These are phyloP conservation scores for Hypoxylon perforatum DNA, from an alignment of 495 filamentous ascomycete species.

Conservation along the genomic window DNA sequence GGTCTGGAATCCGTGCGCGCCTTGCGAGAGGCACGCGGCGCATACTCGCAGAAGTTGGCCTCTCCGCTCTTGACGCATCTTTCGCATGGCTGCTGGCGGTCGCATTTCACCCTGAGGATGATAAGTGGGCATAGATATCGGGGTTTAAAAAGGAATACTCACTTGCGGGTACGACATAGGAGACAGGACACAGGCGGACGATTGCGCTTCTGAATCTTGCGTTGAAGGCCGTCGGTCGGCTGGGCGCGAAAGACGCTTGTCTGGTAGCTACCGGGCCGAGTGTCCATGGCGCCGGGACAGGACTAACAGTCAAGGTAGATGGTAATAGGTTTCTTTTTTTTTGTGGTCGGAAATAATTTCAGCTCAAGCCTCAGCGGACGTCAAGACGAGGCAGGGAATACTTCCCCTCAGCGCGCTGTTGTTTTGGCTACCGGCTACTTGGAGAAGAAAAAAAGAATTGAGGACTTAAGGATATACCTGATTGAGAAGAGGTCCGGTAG, in stretches of 20 bases:
- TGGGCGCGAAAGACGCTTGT: conserved; percentile 51
- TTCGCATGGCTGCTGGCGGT: conserved; percentile 56
- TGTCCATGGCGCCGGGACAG: conserved; percentile 33
- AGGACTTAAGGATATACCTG: conserved; percentile 40
- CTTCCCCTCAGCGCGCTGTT: conserved; percentile 15
- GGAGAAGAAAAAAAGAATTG: conserved; percentile 3
- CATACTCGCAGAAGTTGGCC: conserved; percentile 55
- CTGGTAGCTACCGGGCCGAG: conserved; percentile 45
- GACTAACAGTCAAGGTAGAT: neutral
- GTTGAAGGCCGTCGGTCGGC: conserved; percentile 44
- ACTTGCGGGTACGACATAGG: conserved; percentile 55
- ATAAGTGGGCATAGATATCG: conserved; percentile 27
- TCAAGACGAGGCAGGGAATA: conserved; percentile 27
- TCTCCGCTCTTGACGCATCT: conserved; percentile 57
- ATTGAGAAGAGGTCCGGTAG: conserved; percentile 41
- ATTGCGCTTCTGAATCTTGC: conserved; percentile 52
- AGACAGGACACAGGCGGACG: conserved; percentile 54
- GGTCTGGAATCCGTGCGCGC: conserved; percentile 38
- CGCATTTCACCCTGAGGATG: conserved; percentile 56
- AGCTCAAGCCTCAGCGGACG: conserved; percentile 16
- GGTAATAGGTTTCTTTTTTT: neutral
- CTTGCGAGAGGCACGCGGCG: conserved; percentile 49
- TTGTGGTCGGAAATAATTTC: conserved; percentile 11
- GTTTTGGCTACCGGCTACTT: neutral
- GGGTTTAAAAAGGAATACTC: conserved; percentile 32